phyloP scores from a whole-genome alignment of 208 protist species.

The Acanthamoeba rhysodes region DNA sequence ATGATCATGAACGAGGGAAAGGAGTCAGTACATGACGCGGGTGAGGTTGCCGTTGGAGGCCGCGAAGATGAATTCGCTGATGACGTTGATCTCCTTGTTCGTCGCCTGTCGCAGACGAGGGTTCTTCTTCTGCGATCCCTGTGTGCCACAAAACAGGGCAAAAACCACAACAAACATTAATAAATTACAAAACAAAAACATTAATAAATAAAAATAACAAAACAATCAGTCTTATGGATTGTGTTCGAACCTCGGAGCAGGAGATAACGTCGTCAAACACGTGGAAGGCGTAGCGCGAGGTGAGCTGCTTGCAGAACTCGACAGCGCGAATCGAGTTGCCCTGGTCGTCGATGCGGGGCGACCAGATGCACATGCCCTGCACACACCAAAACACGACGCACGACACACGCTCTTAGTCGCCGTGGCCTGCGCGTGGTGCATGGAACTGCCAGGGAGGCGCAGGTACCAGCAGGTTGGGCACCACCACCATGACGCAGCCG shows the following conservation, averaged over 20 bases:
- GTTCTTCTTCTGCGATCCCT: slow-evolving; percentile 70
- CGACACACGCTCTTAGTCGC: too few species aligned
- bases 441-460: too few species aligned
- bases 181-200: too few species aligned
- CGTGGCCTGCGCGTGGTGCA: too few species aligned
- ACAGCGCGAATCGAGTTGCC: slow-evolving; percentile 82
- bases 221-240: too few species aligned
- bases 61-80: slow-evolving; percentile 68
- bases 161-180: background rate
- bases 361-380: slow-evolving; percentile 83
- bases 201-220: too few species aligned
- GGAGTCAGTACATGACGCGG: background rate
- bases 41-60: slow-evolving; percentile 69
- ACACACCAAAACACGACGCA: too few species aligned
- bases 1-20: background rate
- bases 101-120: slow-evolving; percentile 62
- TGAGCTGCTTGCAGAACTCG: slow-evolving; percentile 80
- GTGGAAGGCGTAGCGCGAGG: slow-evolving; percentile 45
- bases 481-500: slow-evolving; percentile 82
- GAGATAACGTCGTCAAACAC: slow-evolving; percentile 76
- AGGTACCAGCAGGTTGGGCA: slow-evolving; percentile 82
- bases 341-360: slow-evolving; percentile 79
- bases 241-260: slow-evolving; percentile 64
- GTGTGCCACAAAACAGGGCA: background rate
- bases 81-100: slow-evolving; percentile 63